Conservation (phyloP, 2,329 filamentous ascomycete species). For the Orbilia oligospora region DNA sequence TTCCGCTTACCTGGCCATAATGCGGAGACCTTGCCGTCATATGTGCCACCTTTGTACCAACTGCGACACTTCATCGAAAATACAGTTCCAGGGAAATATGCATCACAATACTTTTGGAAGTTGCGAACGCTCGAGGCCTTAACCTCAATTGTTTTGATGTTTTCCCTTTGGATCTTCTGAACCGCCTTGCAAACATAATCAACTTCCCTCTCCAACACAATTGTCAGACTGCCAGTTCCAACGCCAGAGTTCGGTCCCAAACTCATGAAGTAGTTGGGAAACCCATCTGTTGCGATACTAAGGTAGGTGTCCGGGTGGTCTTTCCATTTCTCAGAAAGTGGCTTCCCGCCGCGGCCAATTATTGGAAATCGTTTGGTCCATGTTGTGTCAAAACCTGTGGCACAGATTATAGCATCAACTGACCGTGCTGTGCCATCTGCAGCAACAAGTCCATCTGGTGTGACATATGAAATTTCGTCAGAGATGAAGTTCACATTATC, state of each 20-base stretch:
- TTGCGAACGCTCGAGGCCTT: constrained; percentile 69
- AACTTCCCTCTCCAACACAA: constrained; percentile 70
- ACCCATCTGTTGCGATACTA: constrained; percentile 71
- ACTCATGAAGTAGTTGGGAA: constrained; percentile 74
- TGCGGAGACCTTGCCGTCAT: constrained; percentile 69
- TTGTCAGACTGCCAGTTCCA: constrained; percentile 70
- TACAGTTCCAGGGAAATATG: constrained; percentile 70
- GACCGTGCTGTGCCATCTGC: constrained; percentile 70
- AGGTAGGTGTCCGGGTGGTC: constrained; percentile 71
- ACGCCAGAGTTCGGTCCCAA: constrained; percentile 71
- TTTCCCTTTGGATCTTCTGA: constrained; percentile 69
- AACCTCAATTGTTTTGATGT: constrained; percentile 68
- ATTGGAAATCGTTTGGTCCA: constrained; percentile 72
- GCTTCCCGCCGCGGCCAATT: constrained; percentile 70
- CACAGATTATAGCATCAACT: constrained; percentile 73
- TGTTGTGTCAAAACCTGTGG: constrained; percentile 73
- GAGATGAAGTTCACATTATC: constrained; percentile 71
- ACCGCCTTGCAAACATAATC: constrained; percentile 70
- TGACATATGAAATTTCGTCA: constrained; percentile 69
- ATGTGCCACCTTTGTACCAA: constrained; percentile 71
- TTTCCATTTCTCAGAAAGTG: constrained; percentile 70
- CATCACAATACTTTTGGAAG: constrained; percentile 69
- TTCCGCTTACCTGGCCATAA: constrained; percentile 67
- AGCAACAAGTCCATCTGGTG: constrained; percentile 70
- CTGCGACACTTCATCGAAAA: constrained; percentile 71